A percentile compares a stretch with the other conserved stretches of the same genome.
Conservation (phyloP, 1,284 basidiomycete species). For the Pseudozyma thailandica region DNA sequence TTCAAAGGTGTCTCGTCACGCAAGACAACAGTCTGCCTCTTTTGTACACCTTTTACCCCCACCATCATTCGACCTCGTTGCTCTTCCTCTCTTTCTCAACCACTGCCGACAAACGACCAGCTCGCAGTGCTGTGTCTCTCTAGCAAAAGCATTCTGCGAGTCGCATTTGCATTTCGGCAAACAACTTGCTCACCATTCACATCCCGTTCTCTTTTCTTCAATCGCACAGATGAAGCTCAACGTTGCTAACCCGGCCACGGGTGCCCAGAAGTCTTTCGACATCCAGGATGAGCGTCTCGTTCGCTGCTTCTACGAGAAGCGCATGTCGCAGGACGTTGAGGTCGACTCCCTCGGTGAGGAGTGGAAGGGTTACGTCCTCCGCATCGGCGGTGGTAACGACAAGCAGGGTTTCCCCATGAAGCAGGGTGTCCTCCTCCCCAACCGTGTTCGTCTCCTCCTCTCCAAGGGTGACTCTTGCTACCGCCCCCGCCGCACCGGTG, state of each 20-base stretch:
- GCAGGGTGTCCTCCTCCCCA: constrained; percentile 94
- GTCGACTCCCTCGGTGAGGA: constrained; percentile 92
- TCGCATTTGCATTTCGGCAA: background rate
- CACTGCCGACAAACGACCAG: background rate
- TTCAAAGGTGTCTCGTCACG: too few species aligned
- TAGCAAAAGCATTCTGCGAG: background rate
- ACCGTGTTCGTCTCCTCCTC: constrained; percentile 94
- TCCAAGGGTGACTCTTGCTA: constrained; percentile 97
- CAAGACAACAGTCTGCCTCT: too few species aligned
- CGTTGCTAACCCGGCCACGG: constrained; percentile 93
- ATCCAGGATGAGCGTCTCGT: constrained; percentile 90
- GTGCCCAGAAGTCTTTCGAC: constrained; percentile 92
- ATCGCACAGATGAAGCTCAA: constrained; percentile 85
- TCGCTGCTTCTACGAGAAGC: constrained; percentile 95
- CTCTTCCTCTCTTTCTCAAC: background rate
- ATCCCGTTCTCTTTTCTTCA: background rate
- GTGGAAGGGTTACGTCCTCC: constrained; percentile 96
- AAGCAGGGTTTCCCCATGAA: constrained; percentile 91
- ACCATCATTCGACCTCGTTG: background rate
- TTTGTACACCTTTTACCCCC: background rate
- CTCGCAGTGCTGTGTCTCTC: constrained; percentile 23
- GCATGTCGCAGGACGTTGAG: constrained; percentile 93
- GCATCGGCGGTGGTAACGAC: constrained; percentile 96
- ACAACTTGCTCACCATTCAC: constrained; percentile 21
- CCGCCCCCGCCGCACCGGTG: constrained; percentile 89